Base-by-base conservation (phyloP, 2,329 filamentous ascomycete species). In the Trichoderma oligosporum region DNA sequence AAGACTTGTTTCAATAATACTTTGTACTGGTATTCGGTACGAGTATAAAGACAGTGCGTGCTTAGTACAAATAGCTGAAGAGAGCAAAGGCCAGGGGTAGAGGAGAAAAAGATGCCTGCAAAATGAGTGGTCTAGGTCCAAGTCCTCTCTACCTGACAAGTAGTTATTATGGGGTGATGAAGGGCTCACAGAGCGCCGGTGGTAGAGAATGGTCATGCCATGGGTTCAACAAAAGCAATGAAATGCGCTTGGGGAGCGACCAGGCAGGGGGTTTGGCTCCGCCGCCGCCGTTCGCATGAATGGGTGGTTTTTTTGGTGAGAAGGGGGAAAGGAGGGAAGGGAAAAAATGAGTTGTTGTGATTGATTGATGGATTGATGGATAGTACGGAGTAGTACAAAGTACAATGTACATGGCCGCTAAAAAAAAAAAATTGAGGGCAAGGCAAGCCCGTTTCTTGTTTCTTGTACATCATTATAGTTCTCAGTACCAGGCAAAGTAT, bases 211-310 rank as follows among this genome's bases (percentile, higher is more conserved):
- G 39, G 52, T 55, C 52, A 55, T 55, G 52, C 52, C 52, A 55
- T 55, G 41, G 52, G 29, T 29, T 46, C 24, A 41, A 55, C 52
- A 46, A 38, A n/a, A 41, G 52, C 29, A 33, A 24, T 31, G 38
- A 22, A n/a, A 38, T 20, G 36, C 36, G 36, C 36, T 38, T 38
- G 45, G 46, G 12, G 20, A 36, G 38, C 14, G 39, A 38, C 39
- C 51, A 45, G 29, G 51, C 53, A 56, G 54, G 54, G n/a, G 54
- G 29, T 57, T 14, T 27, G 16, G 54, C 53, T 56, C 53, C 53
- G 54, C 46, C 54, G 54, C 54, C 54, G 54, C 54, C 54, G 53
- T 57, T 57, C 54, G 54, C 54, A 57, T 57, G 45, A 57, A 56
- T 49, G 54, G 51, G 51, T 42, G 20, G 20, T 25, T 25, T 25